Base-by-base conservation (phyloP, 441 rosid species). In the Rhodomyrtus psidioides region DNA sequence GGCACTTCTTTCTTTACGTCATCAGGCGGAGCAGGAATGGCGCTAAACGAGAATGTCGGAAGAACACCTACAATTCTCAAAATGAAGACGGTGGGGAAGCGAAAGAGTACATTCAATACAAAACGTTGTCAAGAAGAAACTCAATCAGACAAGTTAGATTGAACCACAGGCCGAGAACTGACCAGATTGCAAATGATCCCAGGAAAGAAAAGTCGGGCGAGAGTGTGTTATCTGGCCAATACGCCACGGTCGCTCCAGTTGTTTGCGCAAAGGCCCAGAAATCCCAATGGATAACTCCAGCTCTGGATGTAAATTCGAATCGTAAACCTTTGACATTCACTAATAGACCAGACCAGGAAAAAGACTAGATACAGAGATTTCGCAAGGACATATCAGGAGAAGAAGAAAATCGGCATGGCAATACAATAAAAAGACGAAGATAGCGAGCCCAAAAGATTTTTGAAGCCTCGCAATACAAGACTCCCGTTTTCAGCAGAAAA, bases 101-200 rank as follows among this genome's bases (percentile, higher is more conserved):
- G 28, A 75, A 74, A 56, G 65, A 1, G 0, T 81, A 44, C 75
- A 55, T 51, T 28, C 24, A 82, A 55, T 56, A 15, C 24, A 30
- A 57, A 14, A 76, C 5, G 53, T n/a, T 13, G 74, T 83, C 9
- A 79, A 9, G 85, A 23, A 44, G n/a, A 53, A 39, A 46, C 53
- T 39, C 21, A 17, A 62, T 39, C 1, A 21, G 79, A 39, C 9
- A 39, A 70, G 5, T 34, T 12, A 49, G 0, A 70, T 70, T 70
- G 79, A 70, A 70, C 49, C 23, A 39, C 16, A 70, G 49, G 85
- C 44, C 46, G 8, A 46, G 56, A 49, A 84, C 94, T 4, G 84
- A 95, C 96, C 97, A 27, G 90, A 83, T 55, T 86, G 79, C 89
- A 88, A 88, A 30, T 60, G 55, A 85, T 87, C 85, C n/a, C 92